phyloP scores from a whole-genome alignment of 2,329 filamentous ascomycete species.

The Samsoniella hepiali region DNA sequence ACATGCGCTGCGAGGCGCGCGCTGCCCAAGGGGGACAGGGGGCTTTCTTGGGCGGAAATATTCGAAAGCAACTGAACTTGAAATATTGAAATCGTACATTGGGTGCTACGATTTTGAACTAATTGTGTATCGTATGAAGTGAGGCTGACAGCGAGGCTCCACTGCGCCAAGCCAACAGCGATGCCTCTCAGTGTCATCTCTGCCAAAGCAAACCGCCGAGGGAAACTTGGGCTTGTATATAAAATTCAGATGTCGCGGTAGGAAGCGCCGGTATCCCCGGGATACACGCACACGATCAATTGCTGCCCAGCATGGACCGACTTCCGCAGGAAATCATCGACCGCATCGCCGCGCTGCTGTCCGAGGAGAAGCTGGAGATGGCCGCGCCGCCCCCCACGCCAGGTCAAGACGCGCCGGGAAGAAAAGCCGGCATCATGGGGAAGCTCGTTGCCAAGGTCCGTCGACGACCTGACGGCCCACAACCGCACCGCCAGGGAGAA shows the following conservation, averaged over 20 bases:
- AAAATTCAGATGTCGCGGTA: not conserved
- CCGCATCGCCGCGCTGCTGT: conserved; percentile 8
- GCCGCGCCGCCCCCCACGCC: not conserved
- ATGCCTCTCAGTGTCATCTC: not conserved
- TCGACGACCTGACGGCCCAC: not conserved
- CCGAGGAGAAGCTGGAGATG: not conserved
- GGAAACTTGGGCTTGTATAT: not conserved
- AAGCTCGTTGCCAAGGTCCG: not conserved
- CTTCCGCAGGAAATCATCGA: conserved; percentile 11
- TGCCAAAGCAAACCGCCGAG: not conserved
- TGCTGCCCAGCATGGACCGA: conserved; percentile 1
- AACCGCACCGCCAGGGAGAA: not conserved
- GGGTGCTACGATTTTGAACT: not conserved
- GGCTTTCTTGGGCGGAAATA: no score
- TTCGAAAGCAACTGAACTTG: no score
- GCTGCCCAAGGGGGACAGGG: no score
- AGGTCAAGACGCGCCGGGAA: not conserved
- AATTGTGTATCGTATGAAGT: not conserved
- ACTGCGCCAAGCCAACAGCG: not conserved
- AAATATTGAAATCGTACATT: no score
- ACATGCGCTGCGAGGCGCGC: no score
- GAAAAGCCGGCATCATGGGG: not conserved
- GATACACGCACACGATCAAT: not conserved
- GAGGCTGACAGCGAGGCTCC: conserved; percentile 4
- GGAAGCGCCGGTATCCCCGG: no score